Percentiles rank a stretch among this genome's conserved stretches.
These are phyloP conservation scores for Cyberlindnera lachancei DNA, from an alignment of 805 yeast species.

Conservation along the genomic window DNA sequence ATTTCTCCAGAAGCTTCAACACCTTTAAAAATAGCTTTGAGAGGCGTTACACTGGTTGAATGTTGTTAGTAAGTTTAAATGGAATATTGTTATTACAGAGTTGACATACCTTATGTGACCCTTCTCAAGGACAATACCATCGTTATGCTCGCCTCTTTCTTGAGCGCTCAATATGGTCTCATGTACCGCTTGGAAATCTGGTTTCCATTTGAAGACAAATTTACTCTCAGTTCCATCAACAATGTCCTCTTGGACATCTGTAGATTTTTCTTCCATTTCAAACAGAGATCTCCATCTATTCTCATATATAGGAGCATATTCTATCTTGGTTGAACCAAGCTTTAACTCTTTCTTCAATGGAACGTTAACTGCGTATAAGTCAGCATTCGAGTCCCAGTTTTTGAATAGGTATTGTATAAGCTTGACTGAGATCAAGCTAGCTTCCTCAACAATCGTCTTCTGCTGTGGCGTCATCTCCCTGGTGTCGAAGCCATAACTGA, in stretches of 20 bases:
- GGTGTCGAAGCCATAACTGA: slow-evolving; percentile 74
- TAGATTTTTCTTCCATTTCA: slow-evolving; percentile 9
- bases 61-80: slow-evolving; percentile 13
- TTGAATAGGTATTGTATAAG: slow-evolving; percentile 51
- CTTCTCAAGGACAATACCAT: slow-evolving; percentile 25
- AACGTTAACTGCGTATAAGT: slow-evolving; percentile 75
- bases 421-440: slow-evolving; percentile 60
- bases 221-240: slow-evolving; percentile 39
- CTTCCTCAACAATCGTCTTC: slow-evolving; percentile 38
- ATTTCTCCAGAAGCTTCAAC: slow-evolving; percentile 53
- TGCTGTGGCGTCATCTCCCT: slow-evolving; percentile 37
- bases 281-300: slow-evolving; percentile 76
- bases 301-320: slow-evolving; percentile 71
- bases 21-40: slow-evolving; percentile 63
- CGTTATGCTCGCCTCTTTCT: slow-evolving; percentile 21
- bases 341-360: slow-evolving; percentile 58
- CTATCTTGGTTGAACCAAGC: slow-evolving; percentile 49
- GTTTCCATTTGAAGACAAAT: slow-evolving; percentile 70
- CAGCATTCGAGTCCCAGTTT: slow-evolving; percentile 53
- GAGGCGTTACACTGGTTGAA: slow-evolving; percentile 52
- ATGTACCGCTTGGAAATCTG: slow-evolving; percentile 68
- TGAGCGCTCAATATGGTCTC: slow-evolving; percentile 35
- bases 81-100: neutral
- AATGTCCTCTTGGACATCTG: slow-evolving; percentile 31
- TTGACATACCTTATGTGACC: slow-evolving; percentile 22